These are phyloP conservation scores for Mycosarcoma mackinlayi DNA, from an alignment of 1,284 basidiomycete species.

Conservation along the genomic window DNA sequence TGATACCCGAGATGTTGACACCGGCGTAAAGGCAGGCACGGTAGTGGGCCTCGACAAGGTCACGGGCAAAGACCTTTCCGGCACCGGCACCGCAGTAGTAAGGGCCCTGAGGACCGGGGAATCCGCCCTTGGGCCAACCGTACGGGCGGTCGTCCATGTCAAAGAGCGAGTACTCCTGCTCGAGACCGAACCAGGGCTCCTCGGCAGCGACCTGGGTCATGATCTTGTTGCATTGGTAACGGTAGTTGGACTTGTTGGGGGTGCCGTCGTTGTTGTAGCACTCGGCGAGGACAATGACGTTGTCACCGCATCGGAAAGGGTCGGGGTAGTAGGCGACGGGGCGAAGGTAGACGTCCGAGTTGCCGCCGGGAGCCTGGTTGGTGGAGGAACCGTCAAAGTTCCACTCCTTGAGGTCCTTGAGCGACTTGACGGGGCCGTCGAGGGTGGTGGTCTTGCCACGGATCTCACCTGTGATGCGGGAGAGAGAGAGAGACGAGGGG, in stretches of 20 bases:
- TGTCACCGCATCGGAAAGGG: conserved; percentile 95
- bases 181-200: conserved; percentile 95
- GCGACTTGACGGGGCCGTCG: conserved; percentile 78
- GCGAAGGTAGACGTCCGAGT: conserved; percentile 98
- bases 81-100: conserved; percentile 99
- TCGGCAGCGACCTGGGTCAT: conserved; percentile 63
- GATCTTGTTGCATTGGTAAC: conserved; percentile 64
- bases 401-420: conserved; percentile 85
- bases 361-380: conserved; percentile 79
- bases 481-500: background rate
- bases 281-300: conserved; percentile 74
- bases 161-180: conserved; percentile 99
- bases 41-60: conserved; percentile 99
- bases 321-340: conserved; percentile 98
- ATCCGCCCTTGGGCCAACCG: conserved; percentile 90
- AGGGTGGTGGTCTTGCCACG: conserved; percentile 73
- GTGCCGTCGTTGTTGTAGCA: conserved; percentile 99
- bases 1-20: conserved; percentile 98
- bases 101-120: conserved; percentile 98
- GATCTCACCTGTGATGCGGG: conserved; percentile 43
- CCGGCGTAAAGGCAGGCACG: conserved; percentile 93
- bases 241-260: conserved; percentile 94
- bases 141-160: conserved; percentile 89
- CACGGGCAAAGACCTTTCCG: conserved; percentile 97
- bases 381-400: conserved; percentile 87